Base-by-base conservation (phyloP, 371 early-diverging fungal species). In the Mucor plumbeus region DNA sequence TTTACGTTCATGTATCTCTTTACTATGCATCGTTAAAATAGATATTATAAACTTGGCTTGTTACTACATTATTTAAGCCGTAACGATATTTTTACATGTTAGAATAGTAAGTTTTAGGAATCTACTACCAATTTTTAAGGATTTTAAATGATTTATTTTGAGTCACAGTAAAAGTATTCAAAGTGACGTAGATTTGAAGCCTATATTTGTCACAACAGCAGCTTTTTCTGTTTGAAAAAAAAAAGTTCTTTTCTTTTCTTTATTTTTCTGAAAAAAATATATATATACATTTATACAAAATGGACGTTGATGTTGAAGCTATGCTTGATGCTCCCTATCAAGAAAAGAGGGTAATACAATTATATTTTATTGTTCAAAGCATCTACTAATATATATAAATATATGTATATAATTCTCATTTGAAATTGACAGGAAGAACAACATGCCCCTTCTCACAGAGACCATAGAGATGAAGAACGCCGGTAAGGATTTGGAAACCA, bases 271-370 rank as follows among this genome's bases (percentile, higher is more conserved):
- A 59, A 43, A 13, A 13, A 59, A 40, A 11, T 7, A 59, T 14
- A 43, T 6, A n/a, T n/a, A n/a, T n/a, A n/a, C n/a, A n/a, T n/a
- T n/a, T 61, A 26, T 53, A 53, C 17, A 63, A 79, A 70, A 74
- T 79, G 86, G 84, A 84, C 59, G 67, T 80, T 62, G 90, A 93
- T 68, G 87, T 94, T 59, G 95, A 94, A 78, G 92, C 90, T 68
- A 87, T 94, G 84, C 85, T 94, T 73, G 95, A 94, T 69, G 94
- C 95, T 53, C 94, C 94, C 26, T 94, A 90, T 80, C 90, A 88
- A 74, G 86, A 89, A 77, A 88, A 87, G 63, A 69, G 66, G 63
- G 79, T 75, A 75, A 11, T 7, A 31, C 38, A 39, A 26, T 26
- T 53, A 33, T 54, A 63, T 43, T 44, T 6, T 15, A 44, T n/a